Conservation (phyloP, 352 stramenopile species). For the Phytopythium litorale region DNA sequence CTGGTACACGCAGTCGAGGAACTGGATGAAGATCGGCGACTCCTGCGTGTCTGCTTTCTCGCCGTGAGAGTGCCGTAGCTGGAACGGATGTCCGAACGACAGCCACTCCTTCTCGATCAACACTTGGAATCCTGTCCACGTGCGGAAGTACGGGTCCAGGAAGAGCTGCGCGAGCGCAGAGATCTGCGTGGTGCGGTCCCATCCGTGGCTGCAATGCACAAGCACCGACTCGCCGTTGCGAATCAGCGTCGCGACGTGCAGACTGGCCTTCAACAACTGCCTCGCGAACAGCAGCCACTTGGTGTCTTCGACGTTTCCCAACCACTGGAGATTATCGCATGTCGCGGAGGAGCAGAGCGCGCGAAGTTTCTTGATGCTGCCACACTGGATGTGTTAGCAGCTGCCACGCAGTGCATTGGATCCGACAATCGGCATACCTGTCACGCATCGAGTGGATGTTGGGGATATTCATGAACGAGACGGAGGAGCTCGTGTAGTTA, state of each 20-base stretch:
- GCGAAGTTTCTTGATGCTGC: conserved; percentile 70
- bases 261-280: conserved; percentile 89
- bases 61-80: conserved; percentile 69
- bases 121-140: conserved; percentile 74
- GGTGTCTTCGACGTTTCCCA: conserved; percentile 92
- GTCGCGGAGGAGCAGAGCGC: conserved; percentile 69
- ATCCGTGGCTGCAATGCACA: conserved; percentile 83
- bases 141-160: conserved; percentile 76
- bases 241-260: conserved; percentile 90
- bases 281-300: conserved; percentile 97
- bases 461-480: conserved; percentile 98
- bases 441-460: conserved; percentile 99
- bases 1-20: conserved; percentile 80
- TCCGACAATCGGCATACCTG: conserved; percentile 49
- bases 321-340: conserved; percentile 92
- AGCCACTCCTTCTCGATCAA: conserved; percentile 86
- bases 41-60: conserved; percentile 79
- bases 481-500: conserved; percentile 92
- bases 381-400: not conserved
- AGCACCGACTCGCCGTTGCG: conserved; percentile 83
- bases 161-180: conserved; percentile 62
- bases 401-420: not conserved
- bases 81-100: conserved; percentile 79
- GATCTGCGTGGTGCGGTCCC: conserved; percentile 91
- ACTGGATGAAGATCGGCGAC: conserved; percentile 85